phyloP scores from a whole-genome alignment of 2,329 filamentous ascomycete species.

The Ceratocystis colombiana region DNA sequence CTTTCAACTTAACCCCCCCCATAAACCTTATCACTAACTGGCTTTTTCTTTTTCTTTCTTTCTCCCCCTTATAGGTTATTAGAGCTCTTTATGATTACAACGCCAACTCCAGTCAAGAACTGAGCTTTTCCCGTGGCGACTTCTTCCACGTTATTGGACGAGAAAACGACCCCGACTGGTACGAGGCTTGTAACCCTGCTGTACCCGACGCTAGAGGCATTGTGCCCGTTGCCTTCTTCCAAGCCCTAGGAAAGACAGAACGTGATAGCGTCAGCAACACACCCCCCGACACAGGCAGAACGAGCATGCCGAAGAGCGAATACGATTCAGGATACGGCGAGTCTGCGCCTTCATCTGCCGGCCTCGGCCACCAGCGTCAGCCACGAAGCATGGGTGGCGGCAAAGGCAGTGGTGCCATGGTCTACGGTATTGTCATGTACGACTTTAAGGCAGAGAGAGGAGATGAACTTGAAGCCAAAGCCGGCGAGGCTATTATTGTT shows the following conservation, averaged over 20 bases:
- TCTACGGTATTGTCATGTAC: constrained; percentile 94
- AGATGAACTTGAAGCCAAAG: constrained; percentile 93
- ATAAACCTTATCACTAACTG: constrained; percentile 19
- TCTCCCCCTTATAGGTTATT: constrained; percentile 58
- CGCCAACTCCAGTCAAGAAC: constrained; percentile 63
- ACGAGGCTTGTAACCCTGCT: constrained; percentile 93
- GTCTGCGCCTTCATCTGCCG: constrained; percentile 24
- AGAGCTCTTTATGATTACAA: constrained; percentile 91
- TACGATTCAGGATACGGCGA: constrained; percentile 90
- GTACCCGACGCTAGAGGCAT: constrained; percentile 78
- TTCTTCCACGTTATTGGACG: constrained; percentile 97
- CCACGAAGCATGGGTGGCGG: constrained; percentile 40
- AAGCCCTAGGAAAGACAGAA: constrained; percentile 82
- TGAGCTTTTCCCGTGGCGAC: constrained; percentile 88
- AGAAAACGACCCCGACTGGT: constrained; percentile 93
- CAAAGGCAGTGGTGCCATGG: constrained; percentile 55
- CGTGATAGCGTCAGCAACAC: constrained; percentile 56
- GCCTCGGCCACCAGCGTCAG: constrained; percentile 35
- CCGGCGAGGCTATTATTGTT: constrained; percentile 92
- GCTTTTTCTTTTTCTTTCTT: constrained; percentile 19
- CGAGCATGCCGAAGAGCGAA: constrained; percentile 43
- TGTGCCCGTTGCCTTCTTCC: constrained; percentile 89
- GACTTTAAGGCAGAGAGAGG: constrained; percentile 90
- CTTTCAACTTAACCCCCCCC: constrained; percentile 2
- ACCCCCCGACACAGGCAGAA: constrained; percentile 49